Percentiles rank a stretch among this genome's conserved stretches.
Evolutionary conservation across 208 protist genomes (phyloP).

Genomic region (Tritrichomonas musculus): DNA sequence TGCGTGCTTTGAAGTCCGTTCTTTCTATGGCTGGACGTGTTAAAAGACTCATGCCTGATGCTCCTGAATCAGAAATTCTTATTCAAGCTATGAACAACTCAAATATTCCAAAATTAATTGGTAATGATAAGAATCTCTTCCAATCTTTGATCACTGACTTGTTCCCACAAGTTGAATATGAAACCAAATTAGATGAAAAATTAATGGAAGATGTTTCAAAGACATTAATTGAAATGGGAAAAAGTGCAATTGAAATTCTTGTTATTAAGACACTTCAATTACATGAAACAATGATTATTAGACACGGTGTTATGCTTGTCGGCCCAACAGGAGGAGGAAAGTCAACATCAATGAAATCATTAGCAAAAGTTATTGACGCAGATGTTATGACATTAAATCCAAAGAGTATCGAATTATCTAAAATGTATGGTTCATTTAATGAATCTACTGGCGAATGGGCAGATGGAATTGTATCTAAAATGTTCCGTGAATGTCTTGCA

Average conservation of each 20-base stretch:
- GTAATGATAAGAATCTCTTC: constrained; percentile 92
- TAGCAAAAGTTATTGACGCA: constrained; percentile 14
- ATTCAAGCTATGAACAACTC: constrained; percentile 36
- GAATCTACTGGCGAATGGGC: constrained; percentile 65
- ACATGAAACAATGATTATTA: constrained; percentile 29
- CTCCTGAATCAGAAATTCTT: constrained; percentile 86
- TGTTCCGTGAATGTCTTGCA: constrained; percentile 67
- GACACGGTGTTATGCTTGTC: constrained; percentile 76
- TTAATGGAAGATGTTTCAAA: constrained; percentile 73
- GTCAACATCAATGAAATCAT: constrained; percentile 33
- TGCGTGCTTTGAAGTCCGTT: constrained; percentile 94
- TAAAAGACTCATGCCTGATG: constrained; percentile 82
- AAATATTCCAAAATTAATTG: constrained; percentile 95
- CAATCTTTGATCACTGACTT: constrained; percentile 90
- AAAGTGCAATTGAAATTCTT: neutral
- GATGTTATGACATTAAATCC: constrained; percentile 85
- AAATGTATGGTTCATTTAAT: constrained; percentile 85
- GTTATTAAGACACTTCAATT: constrained; percentile 38
- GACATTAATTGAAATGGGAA: constrained; percentile 52
- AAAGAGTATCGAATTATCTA: constrained; percentile 83
- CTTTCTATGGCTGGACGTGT: constrained; percentile 90
- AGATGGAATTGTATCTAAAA: constrained; percentile 63
- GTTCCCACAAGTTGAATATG: constrained; percentile 86
- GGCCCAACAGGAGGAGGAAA: constrained; percentile 87
- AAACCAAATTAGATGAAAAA: constrained; percentile 63